phyloP scores from a whole-genome alignment of 2,329 filamentous ascomycete species.

The Ilyonectria robusta region DNA sequence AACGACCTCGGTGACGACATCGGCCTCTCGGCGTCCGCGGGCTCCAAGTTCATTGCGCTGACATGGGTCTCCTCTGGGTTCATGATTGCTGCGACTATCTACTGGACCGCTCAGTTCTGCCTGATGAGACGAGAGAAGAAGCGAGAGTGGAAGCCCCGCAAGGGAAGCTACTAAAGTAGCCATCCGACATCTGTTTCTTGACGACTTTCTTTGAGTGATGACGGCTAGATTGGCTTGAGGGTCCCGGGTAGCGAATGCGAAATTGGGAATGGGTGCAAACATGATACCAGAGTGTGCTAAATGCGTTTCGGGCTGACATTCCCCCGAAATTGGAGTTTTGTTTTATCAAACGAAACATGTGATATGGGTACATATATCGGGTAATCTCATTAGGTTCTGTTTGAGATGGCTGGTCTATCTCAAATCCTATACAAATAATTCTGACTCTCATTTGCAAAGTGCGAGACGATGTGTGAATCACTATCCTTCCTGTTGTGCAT shows the following conservation, averaged over 20 bases:
- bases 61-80: conserved; percentile 64
- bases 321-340: not conserved
- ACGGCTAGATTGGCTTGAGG: not conserved
- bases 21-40: conserved; percentile 60
- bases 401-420: conserved; percentile 21
- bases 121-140: conserved; percentile 47
- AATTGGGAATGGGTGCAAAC: not conserved
- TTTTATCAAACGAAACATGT: not conserved
- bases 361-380: not conserved
- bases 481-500: conserved; percentile 3
- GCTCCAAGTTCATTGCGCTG: conserved; percentile 61
- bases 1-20: conserved; percentile 60
- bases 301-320: not conserved
- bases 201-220: conserved; percentile 1
- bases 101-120: conserved; percentile 58
- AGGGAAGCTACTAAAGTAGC: conserved; percentile 30
- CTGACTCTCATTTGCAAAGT: not conserved
- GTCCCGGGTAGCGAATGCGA: conserved; percentile 17
- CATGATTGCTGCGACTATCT: conserved; percentile 56
- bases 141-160: conserved; percentile 46
- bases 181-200: not conserved
- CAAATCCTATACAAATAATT: conserved; percentile 16
- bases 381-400: not conserved
- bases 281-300: conserved; percentile 20
- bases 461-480: not conserved